Percentiles rank a stretch among this genome's conserved stretches.
These are phyloP conservation scores for Cystofilobasidium capitatum DNA, from an alignment of 768 basidiomycete species.

Conservation along the genomic window DNA sequence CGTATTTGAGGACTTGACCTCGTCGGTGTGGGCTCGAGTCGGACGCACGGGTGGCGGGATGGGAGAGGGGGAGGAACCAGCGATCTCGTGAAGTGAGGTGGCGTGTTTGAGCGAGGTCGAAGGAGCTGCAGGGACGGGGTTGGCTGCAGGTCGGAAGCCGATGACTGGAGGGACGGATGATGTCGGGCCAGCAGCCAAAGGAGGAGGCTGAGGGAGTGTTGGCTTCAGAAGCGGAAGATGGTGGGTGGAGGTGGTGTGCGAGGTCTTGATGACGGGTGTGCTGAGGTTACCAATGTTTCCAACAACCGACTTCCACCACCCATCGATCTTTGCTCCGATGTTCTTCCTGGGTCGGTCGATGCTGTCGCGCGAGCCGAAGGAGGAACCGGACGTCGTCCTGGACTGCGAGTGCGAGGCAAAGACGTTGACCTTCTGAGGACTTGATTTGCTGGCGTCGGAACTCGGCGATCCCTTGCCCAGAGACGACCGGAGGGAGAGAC, in stretches of 20 bases:
- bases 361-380: slow-evolving; percentile 29
- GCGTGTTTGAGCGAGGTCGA: not conserved
- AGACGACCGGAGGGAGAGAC: slow-evolving; percentile 16
- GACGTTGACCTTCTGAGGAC: slow-evolving; percentile 4
- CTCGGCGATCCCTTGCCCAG: slow-evolving; percentile 2
- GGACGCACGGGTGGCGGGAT: not conserved
- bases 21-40: not conserved
- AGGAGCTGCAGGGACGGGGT: not conserved
- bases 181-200: not conserved
- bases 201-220: not conserved
- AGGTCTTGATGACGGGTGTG: not conserved
- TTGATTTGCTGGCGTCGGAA: slow-evolving; percentile 7
- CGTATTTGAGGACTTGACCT: not conserved
- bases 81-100: not conserved
- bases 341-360: slow-evolving; percentile 30
- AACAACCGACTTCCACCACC: slow-evolving; percentile 41
- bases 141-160: not conserved
- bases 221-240: not conserved
- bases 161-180: not conserved
- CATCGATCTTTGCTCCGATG: slow-evolving; percentile 39
- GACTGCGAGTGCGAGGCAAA: slow-evolving; percentile 32
- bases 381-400: slow-evolving; percentile 29
- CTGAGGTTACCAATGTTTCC: slow-evolving; percentile 32
- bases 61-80: not conserved
- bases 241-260: not conserved